Conservation (phyloP, 2,329 filamentous ascomycete species). For the Trichophyton simii region DNA sequence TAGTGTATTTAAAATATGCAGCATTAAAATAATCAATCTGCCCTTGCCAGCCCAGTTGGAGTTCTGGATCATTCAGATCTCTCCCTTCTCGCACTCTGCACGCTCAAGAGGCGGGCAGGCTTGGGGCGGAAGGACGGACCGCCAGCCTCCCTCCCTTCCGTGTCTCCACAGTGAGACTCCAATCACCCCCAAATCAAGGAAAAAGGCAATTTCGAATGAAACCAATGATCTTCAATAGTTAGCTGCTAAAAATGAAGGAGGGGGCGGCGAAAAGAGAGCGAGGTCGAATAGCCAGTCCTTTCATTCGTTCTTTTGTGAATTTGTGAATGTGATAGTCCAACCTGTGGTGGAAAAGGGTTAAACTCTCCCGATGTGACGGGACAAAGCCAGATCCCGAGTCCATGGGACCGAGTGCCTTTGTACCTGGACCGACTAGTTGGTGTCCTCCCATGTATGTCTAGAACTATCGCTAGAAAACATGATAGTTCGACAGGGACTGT, state of each 20-base stretch:
- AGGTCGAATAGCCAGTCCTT: background rate
- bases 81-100: too few species aligned
- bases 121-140: background rate
- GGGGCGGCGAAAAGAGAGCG: background rate
- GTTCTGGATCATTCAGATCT: background rate
- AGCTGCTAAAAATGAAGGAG: background rate
- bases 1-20: background rate
- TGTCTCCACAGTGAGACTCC: background rate
- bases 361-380: background rate
- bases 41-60: background rate
- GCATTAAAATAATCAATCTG: background rate
- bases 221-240: conserved; percentile 3
- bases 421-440: background rate
- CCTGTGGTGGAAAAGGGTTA: background rate
- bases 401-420: background rate
- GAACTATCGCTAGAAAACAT: background rate
- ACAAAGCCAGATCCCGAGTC: conserved; percentile 1
- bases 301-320: background rate
- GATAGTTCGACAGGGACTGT: background rate
- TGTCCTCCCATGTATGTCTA: background rate
- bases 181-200: background rate
- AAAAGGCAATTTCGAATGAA: background rate
- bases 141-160: conserved; percentile 4
- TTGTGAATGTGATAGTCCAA: conserved; percentile 1
- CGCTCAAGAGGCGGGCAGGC: background rate